A percentile compares a stretch with the other conserved stretches of the same genome.
Evolutionary conservation across 2,329 filamentous ascomycete genomes (phyloP).

Genomic region (Chalara sp.): DNA sequence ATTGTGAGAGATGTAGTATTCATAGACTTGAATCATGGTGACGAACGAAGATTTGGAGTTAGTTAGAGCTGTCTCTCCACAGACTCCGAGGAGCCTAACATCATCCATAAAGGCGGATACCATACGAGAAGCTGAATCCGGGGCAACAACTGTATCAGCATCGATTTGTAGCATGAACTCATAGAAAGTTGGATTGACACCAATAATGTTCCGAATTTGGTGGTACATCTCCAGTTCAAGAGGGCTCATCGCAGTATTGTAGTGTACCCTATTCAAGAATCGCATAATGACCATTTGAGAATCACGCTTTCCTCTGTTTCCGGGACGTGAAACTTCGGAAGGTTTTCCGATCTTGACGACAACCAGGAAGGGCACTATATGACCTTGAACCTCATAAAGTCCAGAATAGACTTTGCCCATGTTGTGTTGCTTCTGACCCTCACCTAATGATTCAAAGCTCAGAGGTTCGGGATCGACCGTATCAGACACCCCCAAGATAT

Average conservation of each 20-base stretch:
- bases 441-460: slow-evolving; percentile 93
- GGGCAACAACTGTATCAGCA: slow-evolving; percentile 88
- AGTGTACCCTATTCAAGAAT: slow-evolving; percentile 98
- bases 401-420: slow-evolving; percentile 99
- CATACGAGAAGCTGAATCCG: slow-evolving; percentile 86
- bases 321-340: slow-evolving; percentile 67
- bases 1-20: slow-evolving; percentile 99
- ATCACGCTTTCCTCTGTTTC: slow-evolving; percentile 98
- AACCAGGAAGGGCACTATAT: slow-evolving; percentile 96
- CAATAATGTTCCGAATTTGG: slow-evolving; percentile 97
- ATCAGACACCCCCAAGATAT: slow-evolving; percentile 92
- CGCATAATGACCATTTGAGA: slow-evolving; percentile 98
- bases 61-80: slow-evolving; percentile 87
- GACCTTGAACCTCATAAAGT: slow-evolving; percentile 93
- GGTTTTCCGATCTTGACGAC: slow-evolving; percentile 91
- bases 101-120: slow-evolving; percentile 87
- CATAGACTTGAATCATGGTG: slow-evolving; percentile 99
- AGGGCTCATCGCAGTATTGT: slow-evolving; percentile 93
- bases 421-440: slow-evolving; percentile 96
- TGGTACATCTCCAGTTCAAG: slow-evolving; percentile 98
- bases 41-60: slow-evolving; percentile 91
- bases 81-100: slow-evolving; percentile 86
- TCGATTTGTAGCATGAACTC: slow-evolving; percentile 96
- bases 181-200: slow-evolving; percentile 97
- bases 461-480: slow-evolving; percentile 90